Evolutionary conservation across 139 green algal genomes (phyloP).

Genomic region (Auxenochlorella protothecoides): DNA sequence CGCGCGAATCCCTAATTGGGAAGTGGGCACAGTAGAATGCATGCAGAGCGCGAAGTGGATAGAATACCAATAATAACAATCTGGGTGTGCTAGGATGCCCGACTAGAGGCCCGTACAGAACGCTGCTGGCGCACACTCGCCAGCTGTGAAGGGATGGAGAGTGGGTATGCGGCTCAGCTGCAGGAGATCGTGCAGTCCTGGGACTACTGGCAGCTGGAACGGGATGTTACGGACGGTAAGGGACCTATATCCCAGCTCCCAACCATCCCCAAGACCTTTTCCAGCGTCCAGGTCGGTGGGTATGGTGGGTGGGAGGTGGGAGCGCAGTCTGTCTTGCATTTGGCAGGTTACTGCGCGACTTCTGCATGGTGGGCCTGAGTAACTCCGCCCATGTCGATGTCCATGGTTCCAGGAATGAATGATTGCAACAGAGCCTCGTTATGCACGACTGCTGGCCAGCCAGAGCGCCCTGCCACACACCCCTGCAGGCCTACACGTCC

Average conservation of each 20-base stretch:
- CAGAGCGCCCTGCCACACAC: neutral
- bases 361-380: too few species aligned
- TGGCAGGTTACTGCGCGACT: neutral
- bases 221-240: slow-evolving; percentile 12
- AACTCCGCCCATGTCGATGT: neutral
- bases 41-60: too few species aligned
- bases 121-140: too few species aligned
- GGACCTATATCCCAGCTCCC: slow-evolving; percentile 21
- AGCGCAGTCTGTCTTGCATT: neutral
- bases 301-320: neutral
- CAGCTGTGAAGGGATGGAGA: neutral
- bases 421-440: neutral
- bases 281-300: slow-evolving; percentile 18
- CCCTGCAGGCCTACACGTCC: slow-evolving; percentile 21
- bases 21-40: too few species aligned
- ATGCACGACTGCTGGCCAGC: too few species aligned
- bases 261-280: slow-evolving; percentile 40
- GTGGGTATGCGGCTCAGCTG: slow-evolving; percentile 15
- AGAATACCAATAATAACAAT: too few species aligned
- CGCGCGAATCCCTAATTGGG: too few species aligned
- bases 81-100: too few species aligned
- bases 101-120: too few species aligned
- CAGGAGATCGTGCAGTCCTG: slow-evolving; percentile 62
- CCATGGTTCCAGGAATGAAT: neutral
- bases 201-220: slow-evolving; percentile 68